Evolutionary conservation across 805 yeast genomes (phyloP).

Genomic region (Blastobotrys peoriensis): DNA sequence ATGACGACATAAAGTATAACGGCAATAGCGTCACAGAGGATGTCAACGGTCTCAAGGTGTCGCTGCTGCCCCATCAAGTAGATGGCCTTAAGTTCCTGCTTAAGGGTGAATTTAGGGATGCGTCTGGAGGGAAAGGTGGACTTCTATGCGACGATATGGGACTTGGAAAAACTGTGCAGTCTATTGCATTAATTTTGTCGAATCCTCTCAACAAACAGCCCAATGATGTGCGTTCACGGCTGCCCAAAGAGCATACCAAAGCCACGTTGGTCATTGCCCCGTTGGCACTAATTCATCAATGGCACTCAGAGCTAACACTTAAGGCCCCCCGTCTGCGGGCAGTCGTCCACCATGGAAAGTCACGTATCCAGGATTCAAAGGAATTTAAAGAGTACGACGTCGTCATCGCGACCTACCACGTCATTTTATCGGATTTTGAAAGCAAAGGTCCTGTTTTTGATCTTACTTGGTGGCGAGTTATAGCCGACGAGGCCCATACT

Average conservation of each 20-base stretch:
- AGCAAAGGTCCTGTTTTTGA: constrained; percentile 23
- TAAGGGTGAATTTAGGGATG: constrained; percentile 31
- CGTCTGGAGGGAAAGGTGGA: constrained; percentile 41
- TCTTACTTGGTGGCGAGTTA: constrained; percentile 45
- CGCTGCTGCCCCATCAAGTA: constrained; percentile 42
- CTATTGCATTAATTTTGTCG: constrained; percentile 57
- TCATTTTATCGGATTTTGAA: constrained; percentile 26
- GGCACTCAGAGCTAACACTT: constrained; percentile 34
- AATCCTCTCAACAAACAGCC: constrained; percentile 14
- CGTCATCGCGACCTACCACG: constrained; percentile 31
- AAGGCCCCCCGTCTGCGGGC: constrained; percentile 35
- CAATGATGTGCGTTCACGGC: neutral
- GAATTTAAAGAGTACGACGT: constrained; percentile 29
- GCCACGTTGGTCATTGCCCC: constrained; percentile 40
- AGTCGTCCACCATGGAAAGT: constrained; percentile 30
- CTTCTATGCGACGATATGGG: constrained; percentile 89
- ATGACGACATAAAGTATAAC: constrained; percentile 2
- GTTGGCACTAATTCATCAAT: constrained; percentile 37
- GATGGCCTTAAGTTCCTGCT: constrained; percentile 39
- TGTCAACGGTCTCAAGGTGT: constrained; percentile 36
- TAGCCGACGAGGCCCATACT: constrained; percentile 60
- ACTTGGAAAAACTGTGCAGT: constrained; percentile 78
- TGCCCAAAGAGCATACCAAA: neutral
- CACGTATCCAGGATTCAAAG: constrained; percentile 16
- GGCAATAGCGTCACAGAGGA: constrained; percentile 35